Evolutionary conservation across 495 filamentous ascomycete genomes (phyloP).

Genomic region (Neurospora sp.): DNA sequence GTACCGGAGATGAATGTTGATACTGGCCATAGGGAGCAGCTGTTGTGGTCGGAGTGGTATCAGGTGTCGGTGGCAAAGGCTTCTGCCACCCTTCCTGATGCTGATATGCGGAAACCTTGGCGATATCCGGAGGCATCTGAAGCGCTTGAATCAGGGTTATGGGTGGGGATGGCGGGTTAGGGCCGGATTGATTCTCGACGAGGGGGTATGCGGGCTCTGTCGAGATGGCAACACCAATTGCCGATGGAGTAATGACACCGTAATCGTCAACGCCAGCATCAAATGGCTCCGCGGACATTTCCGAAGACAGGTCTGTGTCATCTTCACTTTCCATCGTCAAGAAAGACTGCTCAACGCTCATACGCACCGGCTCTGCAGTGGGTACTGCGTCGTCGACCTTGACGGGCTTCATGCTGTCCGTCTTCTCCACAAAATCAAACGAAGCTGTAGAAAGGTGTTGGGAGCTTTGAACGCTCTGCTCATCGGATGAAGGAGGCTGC

Average conservation of each 20-base stretch:
- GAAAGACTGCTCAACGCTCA: conserved; percentile 46
- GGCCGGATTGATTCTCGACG: conserved; percentile 19
- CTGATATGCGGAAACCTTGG: conserved; percentile 23
- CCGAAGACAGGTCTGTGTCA: conserved; percentile 68
- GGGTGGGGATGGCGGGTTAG: conserved; percentile 66
- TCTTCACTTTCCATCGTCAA: conserved; percentile 58
- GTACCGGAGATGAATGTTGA: conserved; percentile 18
- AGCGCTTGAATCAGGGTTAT: conserved; percentile 58
- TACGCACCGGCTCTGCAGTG: conserved; percentile 1
- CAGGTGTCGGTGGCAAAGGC: conserved; percentile 42
- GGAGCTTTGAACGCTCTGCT: conserved; percentile 23
- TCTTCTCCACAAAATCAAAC: conserved; percentile 39
- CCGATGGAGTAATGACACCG: conserved; percentile 16
- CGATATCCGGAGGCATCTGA: conserved; percentile 31
- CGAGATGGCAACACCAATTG: conserved; percentile 34
- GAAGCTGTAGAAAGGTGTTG: conserved; percentile 21
- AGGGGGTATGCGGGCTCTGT: conserved; percentile 55
- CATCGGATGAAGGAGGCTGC: conserved; percentile 24
- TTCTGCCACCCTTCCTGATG: conserved; percentile 35
- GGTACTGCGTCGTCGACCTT: conserved; percentile 16
- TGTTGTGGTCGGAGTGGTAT: conserved; percentile 37
- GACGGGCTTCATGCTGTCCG: conserved; percentile 32
- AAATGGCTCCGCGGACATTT: conserved; percentile 61
- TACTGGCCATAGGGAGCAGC: conserved; percentile 15
- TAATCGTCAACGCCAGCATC: conserved; percentile 36